Evolutionary conservation across 2,329 filamentous ascomycete genomes (phyloP), one percentile per base, ranked within the genome.

Genomic region (Xylaria sp.): DNA sequence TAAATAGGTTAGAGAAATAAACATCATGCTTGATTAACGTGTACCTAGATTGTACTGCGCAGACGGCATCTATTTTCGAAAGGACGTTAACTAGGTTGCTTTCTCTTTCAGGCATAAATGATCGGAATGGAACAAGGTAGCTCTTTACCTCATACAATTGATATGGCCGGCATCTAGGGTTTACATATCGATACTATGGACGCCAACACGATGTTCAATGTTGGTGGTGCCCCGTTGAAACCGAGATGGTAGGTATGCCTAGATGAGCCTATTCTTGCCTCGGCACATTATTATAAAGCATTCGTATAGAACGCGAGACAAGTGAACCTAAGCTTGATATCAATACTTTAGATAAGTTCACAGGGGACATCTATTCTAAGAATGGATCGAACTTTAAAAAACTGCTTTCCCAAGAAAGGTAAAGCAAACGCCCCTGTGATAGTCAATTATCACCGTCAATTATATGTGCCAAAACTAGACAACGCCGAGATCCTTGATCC

Each of bases 401-500:
- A 17, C 39, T 49, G 55, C 29, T 39, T 50, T 57, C 39, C 51
- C 20, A 25, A 33, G 51, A 56, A 58, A 36, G 50, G 25, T 17
- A 31, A 61, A 49, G 15, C 29, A 29, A 39, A 4, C 9, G 36
- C 44, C 53, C 39, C 53, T 61, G 36, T 39, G 25, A 42, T 53
- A 38, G 38, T 62, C 39, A 51, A n/a, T n/a, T n/a, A n/a, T n/a
- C n/a, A n/a, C n/a, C n/a, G n/a, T n/a, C n/a, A n/a, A 60, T 60
- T 36, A 54, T 59, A 60, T 54, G 54, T 58, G 53, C 60, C 29
- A 10, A 27, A 33, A 36, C 17, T 22, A 53, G 50, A 59, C 53
- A 63, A 61, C 53, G 63, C 66, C 68, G 33, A 27, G 36, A 47
- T 59, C 54, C 42, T 45, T 57, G 39, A 36, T 20, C 50, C 53